Base-by-base conservation (phyloP, 148 eudicot genomes). In the Fagopyrum tataricum region DNA sequence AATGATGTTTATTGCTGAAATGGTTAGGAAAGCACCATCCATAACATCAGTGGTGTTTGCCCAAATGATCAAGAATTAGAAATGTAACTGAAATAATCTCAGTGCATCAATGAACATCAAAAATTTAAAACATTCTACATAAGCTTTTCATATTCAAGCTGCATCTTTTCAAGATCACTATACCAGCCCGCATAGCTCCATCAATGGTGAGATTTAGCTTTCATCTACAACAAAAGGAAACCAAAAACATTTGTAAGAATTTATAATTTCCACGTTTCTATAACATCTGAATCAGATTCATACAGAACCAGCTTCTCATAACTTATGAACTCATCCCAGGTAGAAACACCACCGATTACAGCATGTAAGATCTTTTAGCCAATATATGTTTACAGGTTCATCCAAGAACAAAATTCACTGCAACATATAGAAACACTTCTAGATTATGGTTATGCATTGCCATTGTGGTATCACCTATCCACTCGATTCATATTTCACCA, bases 211-310 rank as follows among this genome's bases (percentile, higher is more conserved):
- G 66, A 59, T 59, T 59, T 59, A 3, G 66, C 81, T 80, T 90
- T 87, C 74, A 87, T 86, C 96, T 90, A 85, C 17, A 67, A 17
- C 48, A 73, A 61, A 15, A 21, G 51, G 68, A 59, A 24, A 59
- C 15, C 39, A 59, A 59, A 59, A 8, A 24, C 37, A 59, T 23
- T 59, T 24, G 26, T 59, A 37, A 59, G 66, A 59, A 59, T 0
- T 59, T 6, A 20, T 55, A 6, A 20, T 1, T 59, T 24, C 17
- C 66, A 59, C 23, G 66, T 9, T 6, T 7, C 13, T 21, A 20
- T 10, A n/a, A n/a, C 21, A 52, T 52, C 58, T 15, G 58, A 52
- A 52, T 52, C 26, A 12, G 12, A 20, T 20, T 23, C 24, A 55
- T 7, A 55, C 10, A 7, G 61, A 7, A 18, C 8, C 24, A 55